Conservation (phyloP, 140 eudicot genomes). For the Cichorium intybus region DNA sequence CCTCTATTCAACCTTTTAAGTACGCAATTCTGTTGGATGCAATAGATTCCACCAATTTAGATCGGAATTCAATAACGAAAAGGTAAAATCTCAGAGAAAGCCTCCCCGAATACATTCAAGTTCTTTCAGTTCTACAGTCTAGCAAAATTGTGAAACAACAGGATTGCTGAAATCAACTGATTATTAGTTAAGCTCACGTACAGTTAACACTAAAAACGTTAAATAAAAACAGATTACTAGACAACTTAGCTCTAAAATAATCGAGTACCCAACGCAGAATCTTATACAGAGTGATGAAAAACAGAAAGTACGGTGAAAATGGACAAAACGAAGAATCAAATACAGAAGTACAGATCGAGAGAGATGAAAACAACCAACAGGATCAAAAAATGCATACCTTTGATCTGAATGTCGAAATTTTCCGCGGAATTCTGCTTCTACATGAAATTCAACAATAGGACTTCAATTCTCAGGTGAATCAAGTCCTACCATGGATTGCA, state of each 20-base stretch:
- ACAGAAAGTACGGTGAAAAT: constrained; percentile 2
- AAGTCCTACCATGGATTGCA: constrained; percentile 1
- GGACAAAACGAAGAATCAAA: constrained; percentile 6
- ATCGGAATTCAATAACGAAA: constrained; percentile 6
- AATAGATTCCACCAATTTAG: constrained; percentile 12
- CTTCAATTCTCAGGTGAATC: constrained; percentile 12
- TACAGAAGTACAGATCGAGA: not conserved
- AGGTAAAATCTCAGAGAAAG: not conserved
- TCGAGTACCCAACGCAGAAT: constrained; percentile 23
- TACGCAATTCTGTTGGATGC: constrained; percentile 27
- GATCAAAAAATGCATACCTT: constrained; percentile 26
- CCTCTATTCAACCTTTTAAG: not conserved
- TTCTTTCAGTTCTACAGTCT: not conserved
- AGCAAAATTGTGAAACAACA: constrained; percentile 13
- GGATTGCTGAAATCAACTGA: constrained; percentile 4
- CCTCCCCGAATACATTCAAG: not conserved
- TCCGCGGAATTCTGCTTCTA: constrained; percentile 26
- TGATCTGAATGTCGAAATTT: constrained; percentile 27
- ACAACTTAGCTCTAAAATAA: constrained; percentile 1
- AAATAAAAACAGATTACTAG: not conserved
- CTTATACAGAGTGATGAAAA: constrained; percentile 17
- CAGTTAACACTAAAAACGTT: not conserved
- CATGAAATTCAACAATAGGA: not conserved
- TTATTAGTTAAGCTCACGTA: not conserved
- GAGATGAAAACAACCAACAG: not conserved